Evolutionary conservation across 2,329 filamentous ascomycete species (phyloP), one percentile per base, ranked within the genome.

Genomic region (Coniochaeta hoffmannii): DNA sequence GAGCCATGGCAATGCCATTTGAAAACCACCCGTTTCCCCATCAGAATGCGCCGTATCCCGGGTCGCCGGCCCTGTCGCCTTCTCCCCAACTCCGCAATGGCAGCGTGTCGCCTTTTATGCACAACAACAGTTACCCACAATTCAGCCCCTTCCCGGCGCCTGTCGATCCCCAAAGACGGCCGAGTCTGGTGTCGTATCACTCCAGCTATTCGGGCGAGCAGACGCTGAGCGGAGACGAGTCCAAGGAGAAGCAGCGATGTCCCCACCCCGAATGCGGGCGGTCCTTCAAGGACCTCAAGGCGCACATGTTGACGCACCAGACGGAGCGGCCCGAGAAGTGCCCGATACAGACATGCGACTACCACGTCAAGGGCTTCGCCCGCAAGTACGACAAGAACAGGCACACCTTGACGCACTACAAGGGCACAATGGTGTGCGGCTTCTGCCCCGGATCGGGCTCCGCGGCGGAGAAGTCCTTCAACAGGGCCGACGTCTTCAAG

Each of bases 371-470:
- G 73, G 92, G 92, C 4, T 97, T 97, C 67, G 91, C 92, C 11
- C 82, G 92, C 64, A 96, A 96, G 73, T 97, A 97, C 69, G 92
- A 97, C 77, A 96, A 96, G 80, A 96, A 96, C 73, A 79, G 92
- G 46, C 92, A 97, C 70, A 96, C 91, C 5, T 73, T 96, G 59
- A 97, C 92, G 5, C 92, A 97, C 70, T 97, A 96, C 81, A 96
- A 96, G 74, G 92, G 92, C 38, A 96, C 89, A 51, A 96, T 96
- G 92, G 90, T 96, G 24, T 97, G 92, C 68, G 91, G 90, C 30
- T 97, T 96, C 75, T 96, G 92, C 65, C 90, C 91, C 1, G 90
- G 90, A 32, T 90, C 89, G 28, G 92, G 92, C 4, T 93, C 90
- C 4, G 83, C 90, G 8, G 88, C 88, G 1, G 92, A 96, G 73